Evolutionary conservation across 2,329 filamentous ascomycete species (phyloP), one percentile per base, ranked within the genome.

Genomic region (Dothidotthia symphoricarpi): DNA sequence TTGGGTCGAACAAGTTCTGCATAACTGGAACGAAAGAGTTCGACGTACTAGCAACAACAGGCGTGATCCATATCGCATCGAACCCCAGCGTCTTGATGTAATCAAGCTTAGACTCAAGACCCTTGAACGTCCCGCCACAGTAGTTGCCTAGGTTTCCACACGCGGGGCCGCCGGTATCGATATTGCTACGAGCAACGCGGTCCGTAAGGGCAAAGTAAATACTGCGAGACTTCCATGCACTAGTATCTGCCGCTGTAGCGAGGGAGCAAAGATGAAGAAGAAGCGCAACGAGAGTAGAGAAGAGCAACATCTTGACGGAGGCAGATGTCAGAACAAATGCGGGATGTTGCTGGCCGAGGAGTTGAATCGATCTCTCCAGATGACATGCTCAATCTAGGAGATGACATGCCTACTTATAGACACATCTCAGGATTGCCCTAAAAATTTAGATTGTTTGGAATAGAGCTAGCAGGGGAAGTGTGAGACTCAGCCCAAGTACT

Each of bases 51-150:
- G 59, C 51, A 38, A 62, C 46, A 15, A 62, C 55, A 10, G 60
- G 64, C 0, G 70, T 71, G 30, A 75, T 74, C 72, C 71, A 72
- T 19, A 75, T 61, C 4, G 73, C 70, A 52, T 73, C 69, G 36
- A 76, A 76, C 0, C 73, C 73, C 59, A 75, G 67, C 10, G 58
- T 66, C 41, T 74, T 63, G 41, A 77, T 75, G 49, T 77, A 77
- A 49, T 76, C 73, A 7, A 77, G 60, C 16, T 72, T 66, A 25
- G 68, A 62, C 39, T 72, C 70, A 3, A 74, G 69, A 6, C 74
- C 73, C 44, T 67, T 63, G 68, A 72, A 76, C 15, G 73, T 75
- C 8, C 74, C 74, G 31, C 75, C 75, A 43, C 75, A 78, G 45
- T 75, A 75, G 36, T 56, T 51, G 3, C 57, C 57, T 14, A 64